Evolutionary conservation across 2,329 filamentous ascomycete genomes (phyloP), one percentile per base, ranked within the genome.

Genomic region (Penicillium italicum): DNA sequence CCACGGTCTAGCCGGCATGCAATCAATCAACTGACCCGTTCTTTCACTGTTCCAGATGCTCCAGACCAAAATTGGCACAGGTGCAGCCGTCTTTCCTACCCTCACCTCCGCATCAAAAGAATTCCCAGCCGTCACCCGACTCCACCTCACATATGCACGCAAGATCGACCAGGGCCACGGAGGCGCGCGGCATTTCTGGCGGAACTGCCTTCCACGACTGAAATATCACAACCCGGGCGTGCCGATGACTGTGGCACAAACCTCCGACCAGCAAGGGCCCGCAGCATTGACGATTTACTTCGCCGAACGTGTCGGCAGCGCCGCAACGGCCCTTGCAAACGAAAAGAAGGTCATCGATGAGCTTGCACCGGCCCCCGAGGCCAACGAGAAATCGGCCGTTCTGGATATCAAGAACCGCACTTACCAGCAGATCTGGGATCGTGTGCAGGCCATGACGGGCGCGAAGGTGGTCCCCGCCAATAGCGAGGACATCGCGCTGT

Each of bases 201-300:
- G 83, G 61, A 80, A 86, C 58, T 88, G 86, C 71, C 85, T 97
- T 45, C 90, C 90, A 22, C 85, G 90, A 55, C 80, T 99, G 63
- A 97, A 99, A 81, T 99, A 87, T 78, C 88, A 96, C 81, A 99
- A 99, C 73, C 94, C 94, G 0, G 77, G 85, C 12, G 74, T 97
- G 43, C 85, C 88, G 41, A 95, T 97, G 82, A 86, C 89, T 56
- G 84, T 96, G 66, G 87, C 88, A 73, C 88, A 89, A 56, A 86
- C 83, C 60, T 66, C 72, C 36, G 76, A 86, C 42, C 79, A 85
- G 63, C 72, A 69, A 22, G 69, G 65, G 3, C 72, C 71, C 41
- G 68, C 75, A 30, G 67, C 69, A 36, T 63, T 77, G 62, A 74
- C 74, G 50, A 69, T 77, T 59, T 77, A 76, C 59, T 78, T 76